Conservation (phyloP, 805 yeast genomes). For the Spathaspora gorwiae region DNA sequence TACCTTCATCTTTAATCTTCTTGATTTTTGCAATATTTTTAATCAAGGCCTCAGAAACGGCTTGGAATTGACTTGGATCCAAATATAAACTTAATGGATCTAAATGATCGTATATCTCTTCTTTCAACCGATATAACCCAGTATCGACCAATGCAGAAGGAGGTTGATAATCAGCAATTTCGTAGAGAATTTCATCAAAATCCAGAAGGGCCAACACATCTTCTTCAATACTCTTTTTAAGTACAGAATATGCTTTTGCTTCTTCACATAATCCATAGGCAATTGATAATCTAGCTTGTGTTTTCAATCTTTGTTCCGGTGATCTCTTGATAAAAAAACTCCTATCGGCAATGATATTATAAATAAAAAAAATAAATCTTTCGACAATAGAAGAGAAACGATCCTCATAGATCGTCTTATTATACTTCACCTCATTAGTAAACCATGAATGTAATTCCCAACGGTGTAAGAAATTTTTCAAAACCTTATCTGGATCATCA, state of each 20-base stretch:
- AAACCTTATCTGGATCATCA: conserved; percentile 29
- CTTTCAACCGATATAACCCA: conserved; percentile 67
- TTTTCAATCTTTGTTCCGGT: conserved; percentile 22
- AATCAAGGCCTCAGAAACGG: conserved; percentile 44
- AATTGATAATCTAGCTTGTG: conserved; percentile 37
- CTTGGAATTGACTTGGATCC: conserved; percentile 48
- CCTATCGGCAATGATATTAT: conserved; percentile 40
- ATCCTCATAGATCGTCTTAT: conserved; percentile 45
- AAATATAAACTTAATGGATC: conserved; percentile 57
- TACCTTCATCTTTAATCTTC: conserved; percentile 29
- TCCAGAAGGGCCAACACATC: not conserved
- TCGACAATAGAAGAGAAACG: conserved; percentile 40
- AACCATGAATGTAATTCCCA: conserved; percentile 58
- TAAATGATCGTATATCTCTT: conserved; percentile 46
- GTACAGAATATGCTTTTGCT: conserved; percentile 51
- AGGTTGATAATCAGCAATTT: conserved; percentile 59
- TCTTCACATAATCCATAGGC: conserved; percentile 47
- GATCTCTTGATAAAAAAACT: conserved; percentile 18
- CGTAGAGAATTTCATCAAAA: conserved; percentile 50
- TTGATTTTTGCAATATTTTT: conserved; percentile 37
- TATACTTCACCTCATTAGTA: conserved; percentile 25
- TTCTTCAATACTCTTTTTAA: conserved; percentile 29
- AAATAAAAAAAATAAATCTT: conserved; percentile 40
- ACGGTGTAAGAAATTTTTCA: conserved; percentile 42
- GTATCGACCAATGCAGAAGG: conserved; percentile 56